Conservation (phyloP, 2,329 filamentous ascomycete genomes). For the Tolypocladium cylindrosporum region DNA sequence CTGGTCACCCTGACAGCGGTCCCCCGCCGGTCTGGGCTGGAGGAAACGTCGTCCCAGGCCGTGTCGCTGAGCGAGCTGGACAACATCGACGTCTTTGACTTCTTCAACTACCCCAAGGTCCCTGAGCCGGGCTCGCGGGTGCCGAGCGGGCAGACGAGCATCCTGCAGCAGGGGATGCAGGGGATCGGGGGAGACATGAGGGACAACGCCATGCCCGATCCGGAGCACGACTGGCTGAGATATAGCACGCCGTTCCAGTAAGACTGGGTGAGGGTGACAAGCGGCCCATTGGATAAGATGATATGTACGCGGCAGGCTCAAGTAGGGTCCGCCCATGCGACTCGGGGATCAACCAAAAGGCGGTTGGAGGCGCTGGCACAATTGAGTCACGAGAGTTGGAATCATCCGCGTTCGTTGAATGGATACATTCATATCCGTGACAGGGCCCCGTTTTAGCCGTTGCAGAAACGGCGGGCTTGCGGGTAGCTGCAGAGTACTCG, state of each 20-base stretch:
- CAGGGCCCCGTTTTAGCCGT: no score
- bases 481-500: no score
- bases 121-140: conserved; percentile 9
- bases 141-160: conserved; percentile 12
- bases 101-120: conserved; percentile 32
- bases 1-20: conserved; percentile 25
- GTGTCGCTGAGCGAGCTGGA: conserved; percentile 30
- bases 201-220: conserved; percentile 3
- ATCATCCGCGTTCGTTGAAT: no score
- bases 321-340: no score
- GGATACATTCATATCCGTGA: no score
- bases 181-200: neutral
- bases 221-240: conserved; percentile 10
- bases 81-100: conserved; percentile 34
- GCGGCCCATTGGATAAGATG: no score
- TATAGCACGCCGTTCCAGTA: conserved; percentile 1
- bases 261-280: neutral
- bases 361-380: neutral
- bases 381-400: no score
- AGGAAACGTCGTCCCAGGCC: conserved; percentile 26
- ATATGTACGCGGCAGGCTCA: no score
- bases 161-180: conserved; percentile 10
- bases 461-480: no score
- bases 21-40: conserved; percentile 24
- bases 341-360: neutral